These are phyloP conservation scores for Suillus hirtellus DNA, from an alignment of 768 basidiomycete genomes.

Conservation along the genomic window DNA sequence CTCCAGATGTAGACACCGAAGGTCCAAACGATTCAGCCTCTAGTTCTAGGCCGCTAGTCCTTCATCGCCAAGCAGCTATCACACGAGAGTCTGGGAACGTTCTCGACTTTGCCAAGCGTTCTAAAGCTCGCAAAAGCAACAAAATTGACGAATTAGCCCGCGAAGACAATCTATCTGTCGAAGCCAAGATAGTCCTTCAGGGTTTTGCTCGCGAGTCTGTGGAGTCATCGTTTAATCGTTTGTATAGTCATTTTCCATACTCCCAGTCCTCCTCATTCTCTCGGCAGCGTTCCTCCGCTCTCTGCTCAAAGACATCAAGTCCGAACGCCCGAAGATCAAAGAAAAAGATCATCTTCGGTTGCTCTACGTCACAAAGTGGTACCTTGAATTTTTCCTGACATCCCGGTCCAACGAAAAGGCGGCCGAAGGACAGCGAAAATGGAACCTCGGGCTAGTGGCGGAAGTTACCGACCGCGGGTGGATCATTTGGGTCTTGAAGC, in stretches of 20 bases:
- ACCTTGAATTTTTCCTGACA: slow-evolving; percentile 85
- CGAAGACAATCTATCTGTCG: slow-evolving; percentile 65
- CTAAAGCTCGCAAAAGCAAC: slow-evolving; percentile 56
- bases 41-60: slow-evolving; percentile 59
- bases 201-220: slow-evolving; percentile 72
- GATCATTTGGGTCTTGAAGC: slow-evolving; percentile 87
- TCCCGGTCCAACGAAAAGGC: slow-evolving; percentile 41
- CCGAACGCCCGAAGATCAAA: slow-evolving; percentile 88
- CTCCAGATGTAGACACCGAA: slow-evolving; percentile 21
- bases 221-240: slow-evolving; percentile 87
- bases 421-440: slow-evolving; percentile 35
- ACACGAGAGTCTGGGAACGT: slow-evolving; percentile 64
- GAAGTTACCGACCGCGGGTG: slow-evolving; percentile 85
- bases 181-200: slow-evolving; percentile 66
- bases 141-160: slow-evolving; percentile 67
- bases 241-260: slow-evolving; percentile 33
- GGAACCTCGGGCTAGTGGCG: slow-evolving; percentile 73
- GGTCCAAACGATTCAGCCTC: slow-evolving; percentile 12
- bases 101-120: slow-evolving; percentile 70
- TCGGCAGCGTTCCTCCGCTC: slow-evolving; percentile 80
- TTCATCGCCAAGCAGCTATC: slow-evolving; percentile 86
- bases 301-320: slow-evolving; percentile 89
- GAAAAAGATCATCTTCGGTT: slow-evolving; percentile 93
- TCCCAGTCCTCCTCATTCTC: slow-evolving; percentile 19
- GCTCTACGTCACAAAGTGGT: slow-evolving; percentile 86